Evolutionary conservation across 2,329 filamentous ascomycete genomes (phyloP), one percentile per base, ranked within the genome.

Genomic region (Claviceps quebecensis): DNA sequence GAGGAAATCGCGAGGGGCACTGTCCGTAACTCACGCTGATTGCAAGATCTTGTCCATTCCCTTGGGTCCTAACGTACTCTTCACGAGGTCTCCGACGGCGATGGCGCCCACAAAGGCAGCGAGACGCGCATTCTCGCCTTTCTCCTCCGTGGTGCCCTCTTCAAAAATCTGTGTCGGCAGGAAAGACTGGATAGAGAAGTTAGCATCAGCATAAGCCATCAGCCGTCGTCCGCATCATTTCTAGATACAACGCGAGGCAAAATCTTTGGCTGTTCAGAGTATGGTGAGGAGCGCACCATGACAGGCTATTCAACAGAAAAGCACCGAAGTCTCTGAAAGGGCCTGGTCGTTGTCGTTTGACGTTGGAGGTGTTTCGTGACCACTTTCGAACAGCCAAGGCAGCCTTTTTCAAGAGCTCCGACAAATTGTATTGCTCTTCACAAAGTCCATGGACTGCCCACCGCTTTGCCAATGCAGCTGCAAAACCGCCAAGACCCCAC

Each of bases 21-120:
- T 50, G 52, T 52, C 3, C 34, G 5, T 51, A 54, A 79, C 84
- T 57, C 81, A 93, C 86, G 87, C 90, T 67, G 89, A 95, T 70
- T 95, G 89, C 65, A 95, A 75, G 67, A 95, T 95, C 76, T 95
- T 96, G 76, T 97, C 93, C 90, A 97, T 97, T 60, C 93, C 93
- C 75, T 97, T 97, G 39, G 93, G 93, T 6, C 93, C 93, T 37
- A 98, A 74, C 11, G 93, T 97, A 69, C 87, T 95, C 79, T 98
- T 98, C 50, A 98, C 93, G 59, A 98, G 72, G 63, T 98, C 93
- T 50, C 93, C 93, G 46, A 98, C 93, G 52, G 93, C 93, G 65
- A 98, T 98, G 67, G 93, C 93, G 61, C 93, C 93, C 52, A 98
- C 91, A 64, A 98, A 98, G 58, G 91, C 91, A n/a, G 88, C 86